These are phyloP conservation scores for Didymella pomorum DNA, from an alignment of 2,329 filamentous ascomycete genomes.

Conservation along the genomic window DNA sequence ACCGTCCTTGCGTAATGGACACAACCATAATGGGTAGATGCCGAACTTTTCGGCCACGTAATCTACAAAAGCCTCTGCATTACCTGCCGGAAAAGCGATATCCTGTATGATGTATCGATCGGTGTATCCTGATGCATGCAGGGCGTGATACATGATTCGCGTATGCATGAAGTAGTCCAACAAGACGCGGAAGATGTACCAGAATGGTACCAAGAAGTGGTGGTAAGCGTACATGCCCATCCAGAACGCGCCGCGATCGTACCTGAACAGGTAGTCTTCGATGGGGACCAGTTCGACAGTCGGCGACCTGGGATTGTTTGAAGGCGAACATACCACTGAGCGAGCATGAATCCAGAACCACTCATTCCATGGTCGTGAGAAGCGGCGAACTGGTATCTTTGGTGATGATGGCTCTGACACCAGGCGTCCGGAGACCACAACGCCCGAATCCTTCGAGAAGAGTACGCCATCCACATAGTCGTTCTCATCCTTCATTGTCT, in stretches of 20 bases:
- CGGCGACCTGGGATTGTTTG: neutral
- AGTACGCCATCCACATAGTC: slow-evolving; percentile 76
- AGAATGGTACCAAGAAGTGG: slow-evolving; percentile 70
- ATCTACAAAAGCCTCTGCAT: slow-evolving; percentile 60
- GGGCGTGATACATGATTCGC: slow-evolving; percentile 67
- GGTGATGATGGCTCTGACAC: slow-evolving; percentile 53
- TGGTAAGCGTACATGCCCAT: slow-evolving; percentile 66
- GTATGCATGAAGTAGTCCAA: slow-evolving; percentile 70
- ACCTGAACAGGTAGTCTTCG: slow-evolving; percentile 66
- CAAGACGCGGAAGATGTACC: slow-evolving; percentile 63
- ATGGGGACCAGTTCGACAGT: slow-evolving; percentile 56
- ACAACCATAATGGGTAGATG: slow-evolving; percentile 67
- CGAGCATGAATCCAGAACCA: slow-evolving; percentile 77
- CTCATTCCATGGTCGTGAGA: slow-evolving; percentile 67
- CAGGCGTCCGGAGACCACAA: slow-evolving; percentile 68
- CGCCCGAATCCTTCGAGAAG: slow-evolving; percentile 62
- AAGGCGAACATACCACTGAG: slow-evolving; percentile 16
- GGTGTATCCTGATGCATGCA: slow-evolving; percentile 65
- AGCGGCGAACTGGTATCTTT: slow-evolving; percentile 48
- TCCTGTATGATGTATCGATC: slow-evolving; percentile 69
- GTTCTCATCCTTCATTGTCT: slow-evolving; percentile 50
- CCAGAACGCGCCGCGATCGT: slow-evolving; percentile 73
- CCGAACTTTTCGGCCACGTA: slow-evolving; percentile 58
- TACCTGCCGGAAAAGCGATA: slow-evolving; percentile 64
- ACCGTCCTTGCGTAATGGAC: slow-evolving; percentile 55